Percentiles rank a stretch among this genome's conserved stretches.
These are phyloP conservation scores for Phylloporus scabripes DNA, from an alignment of 768 basidiomycete species.

Conservation along the genomic window DNA sequence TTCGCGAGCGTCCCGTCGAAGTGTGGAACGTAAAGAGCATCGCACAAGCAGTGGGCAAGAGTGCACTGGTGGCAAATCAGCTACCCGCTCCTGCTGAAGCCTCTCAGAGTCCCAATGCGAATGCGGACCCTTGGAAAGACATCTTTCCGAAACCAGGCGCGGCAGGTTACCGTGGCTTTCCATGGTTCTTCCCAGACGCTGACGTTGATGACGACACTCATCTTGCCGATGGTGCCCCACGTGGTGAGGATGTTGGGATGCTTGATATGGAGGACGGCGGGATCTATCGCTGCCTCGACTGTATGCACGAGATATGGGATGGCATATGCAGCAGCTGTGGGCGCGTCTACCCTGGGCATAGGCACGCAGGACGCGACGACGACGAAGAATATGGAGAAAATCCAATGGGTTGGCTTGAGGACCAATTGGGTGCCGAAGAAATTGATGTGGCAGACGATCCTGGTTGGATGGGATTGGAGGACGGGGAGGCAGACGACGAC, in stretches of 20 bases:
- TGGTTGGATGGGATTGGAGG: constrained; percentile 31
- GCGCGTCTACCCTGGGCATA: constrained; percentile 54
- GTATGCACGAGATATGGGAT: constrained; percentile 73
- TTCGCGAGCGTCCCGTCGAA: constrained; percentile 42
- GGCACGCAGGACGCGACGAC: constrained; percentile 17
- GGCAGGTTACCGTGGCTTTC: constrained; percentile 10
- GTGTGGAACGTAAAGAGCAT: constrained; percentile 46
- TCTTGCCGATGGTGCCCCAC: constrained; percentile 10
- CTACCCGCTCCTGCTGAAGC: constrained; percentile 25
- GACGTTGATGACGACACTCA: constrained; percentile 18
- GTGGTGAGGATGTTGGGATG: constrained; percentile 49
- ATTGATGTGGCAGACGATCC: constrained; percentile 27
- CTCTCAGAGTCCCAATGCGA: constrained; percentile 20
- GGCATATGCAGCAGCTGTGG: constrained; percentile 60
- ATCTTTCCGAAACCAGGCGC: constrained; percentile 42
- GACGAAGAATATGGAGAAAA: constrained; percentile 28
- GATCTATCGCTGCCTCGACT: constrained; percentile 70
- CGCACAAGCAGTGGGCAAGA: constrained; percentile 44
- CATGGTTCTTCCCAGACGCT: constrained; percentile 23
- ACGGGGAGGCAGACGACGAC: constrained; percentile 30
- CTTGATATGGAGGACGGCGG: constrained; percentile 71
- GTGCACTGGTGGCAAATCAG: constrained; percentile 39
- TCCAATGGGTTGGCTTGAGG: constrained; percentile 32
- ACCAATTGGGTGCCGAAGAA: constrained; percentile 34
- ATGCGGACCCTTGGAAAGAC: constrained; percentile 59